These are phyloP conservation scores for Cyamopsis tetragonoloba DNA, from an alignment of 306 rosid species.

Conservation along the genomic window DNA sequence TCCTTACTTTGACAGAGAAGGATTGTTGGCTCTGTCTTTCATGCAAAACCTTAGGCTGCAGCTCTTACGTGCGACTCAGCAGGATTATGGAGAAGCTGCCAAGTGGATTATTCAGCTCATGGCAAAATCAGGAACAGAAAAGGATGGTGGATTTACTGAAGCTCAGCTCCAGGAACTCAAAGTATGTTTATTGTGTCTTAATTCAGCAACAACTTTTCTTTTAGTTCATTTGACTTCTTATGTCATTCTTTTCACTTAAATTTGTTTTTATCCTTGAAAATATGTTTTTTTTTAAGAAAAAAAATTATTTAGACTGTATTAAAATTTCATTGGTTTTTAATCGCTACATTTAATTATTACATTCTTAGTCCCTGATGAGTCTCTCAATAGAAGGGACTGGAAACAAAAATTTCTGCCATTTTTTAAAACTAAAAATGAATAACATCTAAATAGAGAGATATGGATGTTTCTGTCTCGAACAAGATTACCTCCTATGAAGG, in stretches of 20 bases:
- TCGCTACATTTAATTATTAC: too few species aligned
- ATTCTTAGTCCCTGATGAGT: too few species aligned
- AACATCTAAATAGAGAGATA: too few species aligned
- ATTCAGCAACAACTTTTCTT: not conserved
- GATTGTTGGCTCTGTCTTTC: constrained; percentile 71
- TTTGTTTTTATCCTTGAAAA: too few species aligned
- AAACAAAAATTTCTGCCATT: too few species aligned
- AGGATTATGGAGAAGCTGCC: constrained; percentile 86
- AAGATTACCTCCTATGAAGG: too few species aligned
- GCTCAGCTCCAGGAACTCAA: constrained; percentile 84
- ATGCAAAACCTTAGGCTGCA: constrained; percentile 78
- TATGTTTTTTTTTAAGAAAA: too few species aligned
- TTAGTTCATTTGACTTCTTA: not conserved
- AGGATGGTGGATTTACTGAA: constrained; percentile 95
- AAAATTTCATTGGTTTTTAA: too few species aligned
- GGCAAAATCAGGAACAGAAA: constrained; percentile 88
- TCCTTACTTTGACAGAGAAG: constrained; percentile 85
- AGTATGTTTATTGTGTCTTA: constrained; percentile 40
- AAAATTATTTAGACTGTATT: too few species aligned
- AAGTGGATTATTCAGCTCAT: constrained; percentile 70
- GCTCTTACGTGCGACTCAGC: constrained; percentile 75
- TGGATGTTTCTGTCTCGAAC: too few species aligned
- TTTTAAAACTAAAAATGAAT: too few species aligned
- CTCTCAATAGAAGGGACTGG: too few species aligned
- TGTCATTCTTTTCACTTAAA: not conserved